These are phyloP conservation scores for Pseudopediastrum boryanum DNA, from an alignment of 139 green algal genomes.

Conservation along the genomic window DNA sequence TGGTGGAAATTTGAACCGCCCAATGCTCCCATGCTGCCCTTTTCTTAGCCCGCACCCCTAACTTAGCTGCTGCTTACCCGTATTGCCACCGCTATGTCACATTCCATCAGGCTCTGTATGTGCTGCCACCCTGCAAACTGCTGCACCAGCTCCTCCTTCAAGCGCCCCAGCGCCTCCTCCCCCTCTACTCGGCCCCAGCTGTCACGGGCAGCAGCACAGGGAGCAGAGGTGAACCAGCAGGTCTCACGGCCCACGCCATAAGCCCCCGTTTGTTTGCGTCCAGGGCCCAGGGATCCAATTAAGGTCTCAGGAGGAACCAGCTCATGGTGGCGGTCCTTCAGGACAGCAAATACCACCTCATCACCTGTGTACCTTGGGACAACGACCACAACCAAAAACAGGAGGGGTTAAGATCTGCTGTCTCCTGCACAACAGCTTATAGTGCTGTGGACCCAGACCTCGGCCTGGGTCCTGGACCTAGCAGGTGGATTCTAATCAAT, in stretches of 20 bases:
- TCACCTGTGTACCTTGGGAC: conserved; percentile 21
- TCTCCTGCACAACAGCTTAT: no score
- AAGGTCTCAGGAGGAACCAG: conserved; percentile 11
- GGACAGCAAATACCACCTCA: conserved; percentile 22
- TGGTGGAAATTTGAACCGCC: no score
- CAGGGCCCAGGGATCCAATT: conserved; percentile 10
- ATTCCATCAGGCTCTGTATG: conserved; percentile 13
- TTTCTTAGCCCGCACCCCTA: no score
- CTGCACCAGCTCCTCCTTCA: not conserved
- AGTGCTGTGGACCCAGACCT: no score
- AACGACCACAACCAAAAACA: not conserved
- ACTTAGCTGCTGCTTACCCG: conserved; percentile 28
- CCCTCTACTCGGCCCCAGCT: conserved; percentile 15
- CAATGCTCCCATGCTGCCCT: no score
- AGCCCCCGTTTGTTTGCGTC: conserved; percentile 9
- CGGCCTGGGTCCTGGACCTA: no score
- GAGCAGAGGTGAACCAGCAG: conserved; percentile 30
- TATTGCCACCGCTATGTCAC: conserved; percentile 21
- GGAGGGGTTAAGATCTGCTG: no score
- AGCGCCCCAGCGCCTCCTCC: not conserved
- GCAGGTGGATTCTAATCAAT: no score
- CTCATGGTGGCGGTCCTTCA: conserved; percentile 13
- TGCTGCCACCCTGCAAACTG: conserved; percentile 26
- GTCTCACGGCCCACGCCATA: conserved; percentile 31
- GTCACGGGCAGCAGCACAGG: not conserved